Evolutionary conservation across 148 eudicot genomes (phyloP), one percentile per base, ranked within the genome.

Genomic region (Diospyros lotus): DNA sequence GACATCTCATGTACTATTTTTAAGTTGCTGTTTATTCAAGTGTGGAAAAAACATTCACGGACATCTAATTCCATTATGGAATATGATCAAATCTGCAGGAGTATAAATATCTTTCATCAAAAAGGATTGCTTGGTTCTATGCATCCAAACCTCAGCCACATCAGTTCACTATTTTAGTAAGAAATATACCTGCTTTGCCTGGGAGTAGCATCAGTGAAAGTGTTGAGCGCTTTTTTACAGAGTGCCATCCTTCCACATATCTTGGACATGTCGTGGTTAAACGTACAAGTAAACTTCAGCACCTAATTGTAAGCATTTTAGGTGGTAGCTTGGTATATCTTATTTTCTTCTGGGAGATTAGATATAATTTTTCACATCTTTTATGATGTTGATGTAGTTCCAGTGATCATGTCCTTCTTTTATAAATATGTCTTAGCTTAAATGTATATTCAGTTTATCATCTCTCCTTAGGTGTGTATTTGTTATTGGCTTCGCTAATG

Each of bases 81-180:
- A 75, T 70, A 50, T 9, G 40, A 56, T 75, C 62, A 51, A 17
- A 62, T 80, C 63, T 86, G 84, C 93, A 94, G 98, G 98, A 94
- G 80, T 87, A 89, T 56, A 75, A 83, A 51, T 81, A 82, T 73
- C 84, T 94, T 72, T 83, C 97, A 18, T 48, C 83, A 53, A 94
- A 86, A 77, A 79, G 97, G 80, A 83, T 90, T 66, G 79, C 84
- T 48, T 90, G 46, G 76, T 94, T 86, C 80, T 86, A 82, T 82
- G 82, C 93, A 75, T 90, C 97, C 67, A 82, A 82, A 79, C 98
- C 98, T 78, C 86, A 82, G 84, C 90, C 93, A 56, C 86, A 83
- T 69, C 89, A 89, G 70, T 94, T 94, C 65, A 94, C 97, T 56
- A 60, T 94, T 73, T 69, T 94, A 73, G 93, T 94, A 73, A 89